Evolutionary conservation across 768 basidiomycete genomes (phyloP).

Genomic region (Suillus discolor): DNA sequence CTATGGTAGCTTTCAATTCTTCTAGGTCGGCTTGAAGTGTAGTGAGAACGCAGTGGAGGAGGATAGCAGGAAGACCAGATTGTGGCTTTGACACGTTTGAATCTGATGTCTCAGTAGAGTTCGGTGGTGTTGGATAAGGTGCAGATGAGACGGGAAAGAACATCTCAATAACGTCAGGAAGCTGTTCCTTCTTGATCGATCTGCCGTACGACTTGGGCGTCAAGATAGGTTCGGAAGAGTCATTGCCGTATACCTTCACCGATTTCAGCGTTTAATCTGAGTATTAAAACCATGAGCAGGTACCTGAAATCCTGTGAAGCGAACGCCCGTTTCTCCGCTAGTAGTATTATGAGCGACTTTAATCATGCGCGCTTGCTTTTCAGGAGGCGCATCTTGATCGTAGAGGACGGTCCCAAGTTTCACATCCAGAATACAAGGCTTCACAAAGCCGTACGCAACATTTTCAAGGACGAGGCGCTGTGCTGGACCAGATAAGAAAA

Average conservation of each 20-base stretch:
- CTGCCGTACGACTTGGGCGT: conserved; percentile 82
- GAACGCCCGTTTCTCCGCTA: conserved; percentile 70
- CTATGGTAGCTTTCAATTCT: conserved; percentile 52
- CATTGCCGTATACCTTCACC: conserved; percentile 71
- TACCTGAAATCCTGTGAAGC: conserved; percentile 92
- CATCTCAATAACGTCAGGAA: conserved; percentile 72
- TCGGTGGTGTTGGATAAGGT: conserved; percentile 10
- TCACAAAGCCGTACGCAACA: conserved; percentile 66
- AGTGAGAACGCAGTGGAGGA: conserved; percentile 60
- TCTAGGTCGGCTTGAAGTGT: conserved; percentile 54
- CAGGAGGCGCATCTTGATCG: conserved; percentile 62
- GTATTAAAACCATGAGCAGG: neutral
- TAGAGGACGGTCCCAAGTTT: conserved; percentile 94
- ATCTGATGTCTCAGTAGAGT: conserved; percentile 7
- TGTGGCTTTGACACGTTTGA: conserved; percentile 16
- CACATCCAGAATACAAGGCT: conserved; percentile 88
- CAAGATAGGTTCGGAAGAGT: conserved; percentile 52
- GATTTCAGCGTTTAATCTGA: conserved; percentile 2
- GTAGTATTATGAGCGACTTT: conserved; percentile 72
- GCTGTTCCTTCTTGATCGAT: conserved; percentile 63
- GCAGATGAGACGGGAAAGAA: conserved; percentile 69
- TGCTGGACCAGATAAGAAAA: conserved; percentile 17
- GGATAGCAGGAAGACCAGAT: conserved; percentile 55
- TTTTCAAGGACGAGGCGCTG: conserved; percentile 90
- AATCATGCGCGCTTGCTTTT: conserved; percentile 81